These are phyloP conservation scores for Venustampulla echinocandica DNA, from an alignment of 495 filamentous ascomycete species.

Conservation along the genomic window DNA sequence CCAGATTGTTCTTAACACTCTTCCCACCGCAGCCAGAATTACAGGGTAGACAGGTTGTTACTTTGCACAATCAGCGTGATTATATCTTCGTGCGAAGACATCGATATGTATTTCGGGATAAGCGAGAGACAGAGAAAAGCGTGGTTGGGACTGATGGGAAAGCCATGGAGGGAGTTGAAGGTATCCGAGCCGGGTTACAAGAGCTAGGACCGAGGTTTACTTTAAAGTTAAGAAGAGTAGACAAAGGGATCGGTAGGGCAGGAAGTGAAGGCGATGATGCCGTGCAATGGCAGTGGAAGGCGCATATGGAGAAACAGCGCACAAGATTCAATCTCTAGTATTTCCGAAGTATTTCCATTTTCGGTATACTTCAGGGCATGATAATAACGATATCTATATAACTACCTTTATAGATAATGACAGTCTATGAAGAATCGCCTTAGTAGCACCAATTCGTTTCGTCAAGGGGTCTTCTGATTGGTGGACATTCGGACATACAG, in stretches of 20 bases:
- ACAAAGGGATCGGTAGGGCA: constrained; percentile 75
- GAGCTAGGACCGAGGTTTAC: constrained; percentile 82
- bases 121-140: constrained; percentile 72
- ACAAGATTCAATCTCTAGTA: constrained; percentile 80
- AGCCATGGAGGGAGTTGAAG: constrained; percentile 70
- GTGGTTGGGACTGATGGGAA: constrained; percentile 84
- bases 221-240: constrained; percentile 79
- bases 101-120: constrained; percentile 87
- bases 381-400: too few species aligned
- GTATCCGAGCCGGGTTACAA: constrained; percentile 74
- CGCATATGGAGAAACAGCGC: constrained; percentile 82
- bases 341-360: background rate
- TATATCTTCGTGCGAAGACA: constrained; percentile 90
- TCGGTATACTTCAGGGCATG: too few species aligned
- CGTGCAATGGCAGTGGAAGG: constrained; percentile 87
- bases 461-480: too few species aligned
- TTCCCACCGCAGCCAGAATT: constrained; percentile 81
- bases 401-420: too few species aligned
- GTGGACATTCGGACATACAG: too few species aligned
- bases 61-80: constrained; percentile 90
- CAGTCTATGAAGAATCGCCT: too few species aligned
- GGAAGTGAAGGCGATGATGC: constrained; percentile 64
- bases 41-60: constrained; percentile 77
- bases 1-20: constrained; percentile 71
- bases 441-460: too few species aligned